Evolutionary conservation across 306 rosid genomes (phyloP), one percentile per base, ranked within the genome.

Genomic region (Sicyos edulis): DNA sequence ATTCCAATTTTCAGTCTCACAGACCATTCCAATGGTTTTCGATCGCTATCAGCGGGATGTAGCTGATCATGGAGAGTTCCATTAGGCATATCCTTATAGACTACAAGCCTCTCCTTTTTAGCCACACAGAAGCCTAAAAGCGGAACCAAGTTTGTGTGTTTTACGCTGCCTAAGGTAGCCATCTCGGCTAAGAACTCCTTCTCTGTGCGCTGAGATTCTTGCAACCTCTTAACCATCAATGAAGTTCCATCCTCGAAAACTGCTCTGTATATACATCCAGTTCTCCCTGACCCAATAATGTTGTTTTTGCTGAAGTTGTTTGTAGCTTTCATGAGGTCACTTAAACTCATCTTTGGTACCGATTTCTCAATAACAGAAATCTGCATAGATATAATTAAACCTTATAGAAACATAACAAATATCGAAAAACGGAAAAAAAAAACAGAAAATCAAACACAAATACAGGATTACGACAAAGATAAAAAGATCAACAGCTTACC

Each of bases 321-420:
- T 22, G 97, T 93, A 67, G 98, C 97, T 87, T 86, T 88, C 96
- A 93, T 84, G 76, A 93, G 97, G 85, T 93, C 98, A 58, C 87
- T 81, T 88, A 93, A 77, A 73, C 82, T 93, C 96, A 88, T 88
- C 81, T 93, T 93, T 13, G 90, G 69, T 65, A 93, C 54, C 16
- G 96, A 85, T 81, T 88, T 87, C 84, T 86, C 96, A 77, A 93
- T 88, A 89, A 87, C 73, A 47, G 96, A 93, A 73, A 90, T 96
- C 98, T 93, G 67, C 68, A 57, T 44, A 67, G 3, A 45, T 67
- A 24, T 53, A 52, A 11, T 53, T 15, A 4, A 34, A 26, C 61
- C 47, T 37, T 54, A 16, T 29, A 53, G 49, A 70, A 70, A 53
- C 62, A 15, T 24, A 71, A 52, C 44, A 17, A 37, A 12, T 58